Evolutionary conservation across 805 yeast species (phyloP), one percentile per base, ranked within the genome.

Genomic region (Yamadazyma paraphyllophila): DNA sequence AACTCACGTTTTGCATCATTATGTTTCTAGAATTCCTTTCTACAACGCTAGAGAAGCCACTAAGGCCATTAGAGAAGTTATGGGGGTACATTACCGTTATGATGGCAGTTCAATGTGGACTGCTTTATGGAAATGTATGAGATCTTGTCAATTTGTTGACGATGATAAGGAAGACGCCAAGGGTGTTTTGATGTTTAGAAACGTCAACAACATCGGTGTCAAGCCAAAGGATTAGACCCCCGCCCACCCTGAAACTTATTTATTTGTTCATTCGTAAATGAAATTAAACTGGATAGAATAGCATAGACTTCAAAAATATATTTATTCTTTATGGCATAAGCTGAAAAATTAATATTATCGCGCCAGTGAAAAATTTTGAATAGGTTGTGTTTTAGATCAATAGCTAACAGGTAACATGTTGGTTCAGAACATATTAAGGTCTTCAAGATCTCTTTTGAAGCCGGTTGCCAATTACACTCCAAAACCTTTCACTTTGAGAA

Each of bases 121-220:
- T 20, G 63, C 78, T 20, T 64, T 80, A 51, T 80, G 85, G 85
- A 74, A 76, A 50, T 67, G 73, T 51, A 67, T 76, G 42, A 78
- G 91, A 65, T 51, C 74, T 48, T 85, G 91, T 65, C 88, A 83
- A 66, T 85, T 77, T 53, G 87, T 85, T 45, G 88, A 82, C 50
- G 73, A 66, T 48, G 88, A 85, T 56, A 48, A 44, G 14, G 62
- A 54, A 40, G 58, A 59, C 16, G 55, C 53, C 39, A 46, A 49
- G 24, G 88, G 88, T 49, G 81, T 85, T 52, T 63, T 69, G 65
- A 81, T 81, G 87, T 81, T 68, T 60, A 80, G 87, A 77, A 81
- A 81, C 59, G 66, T 69, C 50, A 81, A 81, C 57, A 67, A 69
- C n/a, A 59, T 77, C 39, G 91, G 91, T 50, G 43, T 54, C 17